Percentiles rank a stretch among this genome's conserved stretches.
phyloP scores from a whole-genome alignment of 768 basidiomycete genomes.

The Heimioporus sp. region DNA sequence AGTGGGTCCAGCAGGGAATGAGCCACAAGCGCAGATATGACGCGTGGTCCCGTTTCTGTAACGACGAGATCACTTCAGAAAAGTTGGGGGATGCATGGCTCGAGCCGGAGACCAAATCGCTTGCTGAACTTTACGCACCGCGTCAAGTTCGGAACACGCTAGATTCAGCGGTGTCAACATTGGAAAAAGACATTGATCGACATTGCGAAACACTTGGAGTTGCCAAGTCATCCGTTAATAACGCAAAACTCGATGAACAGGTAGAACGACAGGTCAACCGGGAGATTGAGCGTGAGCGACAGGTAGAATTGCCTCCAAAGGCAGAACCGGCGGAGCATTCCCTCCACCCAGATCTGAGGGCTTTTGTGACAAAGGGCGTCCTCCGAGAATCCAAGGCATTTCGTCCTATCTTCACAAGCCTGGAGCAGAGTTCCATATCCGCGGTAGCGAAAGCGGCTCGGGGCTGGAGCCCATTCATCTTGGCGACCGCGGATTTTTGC shows the following conservation, averaged over 20 bases:
- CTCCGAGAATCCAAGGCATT: background rate
- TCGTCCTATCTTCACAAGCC: background rate
- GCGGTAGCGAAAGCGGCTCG: background rate
- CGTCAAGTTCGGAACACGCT: background rate
- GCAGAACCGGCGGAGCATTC: background rate
- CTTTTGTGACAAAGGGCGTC: background rate
- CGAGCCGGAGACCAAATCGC: constrained; percentile 34
- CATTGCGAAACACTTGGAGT: constrained; percentile 11
- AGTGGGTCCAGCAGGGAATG: constrained; percentile 39
- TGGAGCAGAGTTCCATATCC: background rate
- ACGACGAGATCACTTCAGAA: background rate
- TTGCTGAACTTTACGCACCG: constrained; percentile 34
- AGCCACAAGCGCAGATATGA: constrained; percentile 2
- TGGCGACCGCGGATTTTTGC: constrained; percentile 2
- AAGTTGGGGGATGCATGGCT: constrained; percentile 31
- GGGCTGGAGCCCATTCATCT: background rate
- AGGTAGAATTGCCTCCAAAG: background rate
- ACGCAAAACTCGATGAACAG: constrained; percentile 36
- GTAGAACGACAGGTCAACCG: constrained; percentile 31
- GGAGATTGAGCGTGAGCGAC: background rate
- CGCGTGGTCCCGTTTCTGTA: constrained; percentile 12
- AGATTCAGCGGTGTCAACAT: accelerated
- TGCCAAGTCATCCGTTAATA: background rate
- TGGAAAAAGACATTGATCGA: constrained; percentile 1
- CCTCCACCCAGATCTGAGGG: background rate